Conservation (phyloP, 2,329 filamentous ascomycete species). For the Diplocarpon rosae region DNA sequence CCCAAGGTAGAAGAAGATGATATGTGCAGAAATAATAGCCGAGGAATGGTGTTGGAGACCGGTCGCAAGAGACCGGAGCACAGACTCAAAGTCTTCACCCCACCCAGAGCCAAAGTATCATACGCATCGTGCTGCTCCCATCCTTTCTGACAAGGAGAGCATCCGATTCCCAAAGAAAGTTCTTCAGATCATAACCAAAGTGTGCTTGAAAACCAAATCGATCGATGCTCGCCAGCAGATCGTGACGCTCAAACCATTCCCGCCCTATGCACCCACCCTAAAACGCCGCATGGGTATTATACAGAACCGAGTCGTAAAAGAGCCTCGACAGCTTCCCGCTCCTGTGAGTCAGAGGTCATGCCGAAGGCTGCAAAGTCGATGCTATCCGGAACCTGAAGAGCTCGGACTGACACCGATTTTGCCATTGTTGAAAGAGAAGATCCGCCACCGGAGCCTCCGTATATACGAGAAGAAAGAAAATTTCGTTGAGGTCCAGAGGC, state of each 20-base stretch:
- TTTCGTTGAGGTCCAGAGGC: slow-evolving; percentile 41
- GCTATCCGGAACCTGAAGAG: slow-evolving; percentile 28
- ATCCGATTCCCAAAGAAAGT: slow-evolving; percentile 13
- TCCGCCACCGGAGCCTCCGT: slow-evolving; percentile 30
- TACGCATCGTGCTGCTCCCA: slow-evolving; percentile 16
- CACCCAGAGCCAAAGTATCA: slow-evolving; percentile 13
- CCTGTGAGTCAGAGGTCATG: slow-evolving; percentile 50
- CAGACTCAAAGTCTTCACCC: slow-evolving; percentile 23
- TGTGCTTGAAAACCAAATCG: slow-evolving; percentile 22
- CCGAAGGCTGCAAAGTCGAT: slow-evolving; percentile 37
- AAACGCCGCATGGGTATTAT: slow-evolving; percentile 34
- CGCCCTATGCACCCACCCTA: slow-evolving; percentile 19
- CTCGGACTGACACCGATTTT: slow-evolving; percentile 24
- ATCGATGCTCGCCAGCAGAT: slow-evolving; percentile 28
- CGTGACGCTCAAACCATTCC: slow-evolving; percentile 19
- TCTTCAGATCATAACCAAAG: slow-evolving; percentile 20
- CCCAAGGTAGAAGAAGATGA: slow-evolving; percentile 1
- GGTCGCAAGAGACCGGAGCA: slow-evolving; percentile 26
- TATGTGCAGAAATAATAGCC: slow-evolving; percentile 11
- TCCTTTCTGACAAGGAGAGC: slow-evolving; percentile 15
- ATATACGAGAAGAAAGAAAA: slow-evolving; percentile 38
- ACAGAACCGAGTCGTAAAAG: slow-evolving; percentile 71
- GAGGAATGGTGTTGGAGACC: slow-evolving; percentile 12
- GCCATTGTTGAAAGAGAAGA: slow-evolving; percentile 22
- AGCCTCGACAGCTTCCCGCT: slow-evolving; percentile 73